A percentile compares a stretch with the other conserved stretches of the same genome.
Conservation (phyloP, 2,329 filamentous ascomycete genomes). For the Botrytis byssoidea region DNA sequence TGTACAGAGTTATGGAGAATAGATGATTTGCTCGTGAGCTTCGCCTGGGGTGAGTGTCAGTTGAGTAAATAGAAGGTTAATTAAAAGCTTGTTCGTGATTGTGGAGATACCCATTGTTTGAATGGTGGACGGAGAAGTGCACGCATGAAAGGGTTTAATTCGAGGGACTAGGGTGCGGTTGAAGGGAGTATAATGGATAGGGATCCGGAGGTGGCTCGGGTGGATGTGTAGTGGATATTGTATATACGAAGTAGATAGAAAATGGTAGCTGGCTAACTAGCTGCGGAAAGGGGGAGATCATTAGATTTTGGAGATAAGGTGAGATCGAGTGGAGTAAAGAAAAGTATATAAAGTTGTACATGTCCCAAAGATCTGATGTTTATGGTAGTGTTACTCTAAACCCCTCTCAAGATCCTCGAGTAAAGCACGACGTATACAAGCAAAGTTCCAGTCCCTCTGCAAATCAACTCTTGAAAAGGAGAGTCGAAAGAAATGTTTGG, state of each 20-base stretch:
- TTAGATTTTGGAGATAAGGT: neutral
- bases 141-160: neutral
- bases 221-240: neutral
- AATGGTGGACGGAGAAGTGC: neutral
- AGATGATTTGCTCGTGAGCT: neutral
- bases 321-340: neutral
- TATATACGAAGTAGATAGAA: neutral
- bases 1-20: neutral
- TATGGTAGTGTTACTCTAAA: neutral
- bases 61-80: neutral
- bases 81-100: neutral
- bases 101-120: neutral
- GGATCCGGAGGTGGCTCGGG: neutral
- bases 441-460: neutral
- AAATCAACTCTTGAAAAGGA: neutral
- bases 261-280: neutral
- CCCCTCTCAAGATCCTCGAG: neutral
- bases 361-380: neutral
- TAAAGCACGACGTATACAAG: neutral
- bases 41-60: neutral
- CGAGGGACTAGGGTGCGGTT: neutral
- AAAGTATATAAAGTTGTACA: neutral
- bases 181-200: neutral
- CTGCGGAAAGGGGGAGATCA: neutral
- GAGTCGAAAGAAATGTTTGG: neutral